phyloP scores from a whole-genome alignment of 2,329 filamentous ascomycete genomes.

The Stagonosporopsis tanaceti region DNA sequence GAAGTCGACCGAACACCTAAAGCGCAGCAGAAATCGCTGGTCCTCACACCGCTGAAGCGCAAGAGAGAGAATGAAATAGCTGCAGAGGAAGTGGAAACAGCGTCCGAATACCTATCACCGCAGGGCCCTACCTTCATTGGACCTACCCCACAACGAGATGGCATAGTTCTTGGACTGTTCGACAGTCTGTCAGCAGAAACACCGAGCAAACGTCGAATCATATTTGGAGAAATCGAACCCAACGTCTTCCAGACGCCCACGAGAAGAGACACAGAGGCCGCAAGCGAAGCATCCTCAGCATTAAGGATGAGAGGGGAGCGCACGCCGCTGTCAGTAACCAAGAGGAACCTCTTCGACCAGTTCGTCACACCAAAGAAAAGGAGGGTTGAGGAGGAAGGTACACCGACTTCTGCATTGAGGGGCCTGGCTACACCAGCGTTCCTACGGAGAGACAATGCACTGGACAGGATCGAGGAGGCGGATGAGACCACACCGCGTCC shows the following conservation, averaged over 20 bases:
- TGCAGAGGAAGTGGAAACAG: constrained; percentile 23
- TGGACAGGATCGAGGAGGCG: constrained; percentile 66
- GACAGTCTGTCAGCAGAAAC: constrained; percentile 69
- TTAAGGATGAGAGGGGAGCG: constrained; percentile 44
- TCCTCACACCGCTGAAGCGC: constrained; percentile 43
- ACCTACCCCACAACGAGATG: constrained; percentile 82
- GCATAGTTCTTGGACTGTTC: constrained; percentile 78
- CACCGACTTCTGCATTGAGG: constrained; percentile 44
- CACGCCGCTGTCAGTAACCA: constrained; percentile 64
- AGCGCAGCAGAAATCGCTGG: constrained; percentile 26
- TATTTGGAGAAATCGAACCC: constrained; percentile 38
- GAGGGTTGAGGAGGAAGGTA: constrained; percentile 51
- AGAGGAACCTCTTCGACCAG: constrained; percentile 67
- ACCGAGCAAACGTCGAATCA: constrained; percentile 46
- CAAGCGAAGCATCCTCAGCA: constrained; percentile 40
- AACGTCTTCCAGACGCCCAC: constrained; percentile 52
- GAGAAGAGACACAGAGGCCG: constrained; percentile 44
- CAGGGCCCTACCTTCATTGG: constrained; percentile 61
- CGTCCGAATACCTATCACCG: constrained; percentile 36
- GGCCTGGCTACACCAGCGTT: constrained; percentile 75
- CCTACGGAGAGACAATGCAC: constrained; percentile 62
- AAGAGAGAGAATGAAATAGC: constrained; percentile 35
- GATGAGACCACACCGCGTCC: constrained; percentile 44
- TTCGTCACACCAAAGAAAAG: constrained; percentile 68
- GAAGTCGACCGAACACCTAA: constrained; percentile 40